These are phyloP conservation scores for Apophysomyces variabilis DNA, from an alignment of 371 early-diverging fungal genomes.

Conservation along the genomic window DNA sequence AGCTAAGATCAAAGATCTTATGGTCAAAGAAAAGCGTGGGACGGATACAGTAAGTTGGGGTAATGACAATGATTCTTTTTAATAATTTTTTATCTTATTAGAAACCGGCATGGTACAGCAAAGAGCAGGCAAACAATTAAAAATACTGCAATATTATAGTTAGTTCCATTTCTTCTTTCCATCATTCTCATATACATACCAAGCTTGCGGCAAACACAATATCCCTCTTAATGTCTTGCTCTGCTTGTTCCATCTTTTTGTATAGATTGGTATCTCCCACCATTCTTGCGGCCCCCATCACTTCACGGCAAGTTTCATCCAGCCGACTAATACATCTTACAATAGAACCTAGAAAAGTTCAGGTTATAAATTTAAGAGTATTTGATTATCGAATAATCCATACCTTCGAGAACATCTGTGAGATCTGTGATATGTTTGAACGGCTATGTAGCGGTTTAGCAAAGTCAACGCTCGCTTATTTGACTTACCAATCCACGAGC, in stretches of 20 bases:
- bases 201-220: constrained; percentile 98
- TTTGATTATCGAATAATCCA: neutral
- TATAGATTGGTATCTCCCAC: constrained; percentile 95
- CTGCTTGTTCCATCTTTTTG: constrained; percentile 95
- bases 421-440: constrained; percentile 94
- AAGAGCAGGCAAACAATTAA: constrained; percentile 1
- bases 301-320: constrained; percentile 97
- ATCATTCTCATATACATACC: constrained; percentile 43
- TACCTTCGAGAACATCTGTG: constrained; percentile 95
- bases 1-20: constrained; percentile 50
- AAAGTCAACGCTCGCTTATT: neutral
- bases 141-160: constrained; percentile 8
- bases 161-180: neutral
- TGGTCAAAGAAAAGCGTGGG: constrained; percentile 56
- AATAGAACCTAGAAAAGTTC: constrained; percentile 71
- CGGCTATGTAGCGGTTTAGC: constrained; percentile 43
- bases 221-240: constrained; percentile 93
- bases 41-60: constrained; percentile 44
- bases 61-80: neutral
- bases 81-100: neutral
- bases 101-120: constrained; percentile 19
- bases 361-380: neutral
- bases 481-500: constrained; percentile 81
- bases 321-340: constrained; percentile 97
- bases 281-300: constrained; percentile 90